Evolutionary conservation across 495 filamentous ascomycete genomes (phyloP).

Genomic region (Cercophora scortea): DNA sequence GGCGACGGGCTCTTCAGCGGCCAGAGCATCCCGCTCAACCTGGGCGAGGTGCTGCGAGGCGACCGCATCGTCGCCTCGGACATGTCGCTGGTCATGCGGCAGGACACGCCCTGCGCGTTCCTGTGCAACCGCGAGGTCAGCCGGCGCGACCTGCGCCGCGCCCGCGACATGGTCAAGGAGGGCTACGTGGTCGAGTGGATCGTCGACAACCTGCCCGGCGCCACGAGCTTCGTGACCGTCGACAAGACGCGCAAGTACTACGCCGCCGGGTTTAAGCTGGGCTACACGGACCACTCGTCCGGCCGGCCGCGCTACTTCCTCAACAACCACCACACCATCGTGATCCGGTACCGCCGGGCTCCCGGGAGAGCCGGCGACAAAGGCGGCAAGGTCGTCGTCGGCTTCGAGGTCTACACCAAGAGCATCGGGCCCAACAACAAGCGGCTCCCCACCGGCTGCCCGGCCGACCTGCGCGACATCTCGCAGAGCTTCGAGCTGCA

Average conservation of each 20-base stretch:
- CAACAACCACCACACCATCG: conserved; percentile 87
- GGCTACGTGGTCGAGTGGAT: conserved; percentile 96
- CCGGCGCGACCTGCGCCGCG: conserved; percentile 59
- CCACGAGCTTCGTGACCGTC: conserved; percentile 85
- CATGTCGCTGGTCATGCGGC: conserved; percentile 74
- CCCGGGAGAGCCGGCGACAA: conserved; percentile 59
- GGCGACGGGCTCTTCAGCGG: conserved; percentile 70
- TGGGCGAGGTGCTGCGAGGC: conserved; percentile 89
- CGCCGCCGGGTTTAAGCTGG: conserved; percentile 90
- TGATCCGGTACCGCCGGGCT: conserved; percentile 74
- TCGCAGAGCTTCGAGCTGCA: conserved; percentile 60
- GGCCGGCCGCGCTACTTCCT: conserved; percentile 66
- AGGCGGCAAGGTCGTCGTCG: conserved; percentile 78
- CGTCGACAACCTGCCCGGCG: conserved; percentile 88
- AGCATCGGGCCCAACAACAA: conserved; percentile 61
- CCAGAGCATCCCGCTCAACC: conserved; percentile 74
- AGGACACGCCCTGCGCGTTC: conserved; percentile 66
- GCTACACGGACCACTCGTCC: conserved; percentile 61
- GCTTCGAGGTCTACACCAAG: conserved; percentile 89
- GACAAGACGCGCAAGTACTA: conserved; percentile 89
- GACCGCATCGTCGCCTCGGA: conserved; percentile 88
- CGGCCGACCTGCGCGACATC: conserved; percentile 53
- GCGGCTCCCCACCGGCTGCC: conserved; percentile 53
- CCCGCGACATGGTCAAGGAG: conserved; percentile 65
- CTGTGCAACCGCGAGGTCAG: conserved; percentile 66